These are phyloP conservation scores for Saccharomycopsis fodiens DNA, from an alignment of 805 yeast species.

Conservation along the genomic window DNA sequence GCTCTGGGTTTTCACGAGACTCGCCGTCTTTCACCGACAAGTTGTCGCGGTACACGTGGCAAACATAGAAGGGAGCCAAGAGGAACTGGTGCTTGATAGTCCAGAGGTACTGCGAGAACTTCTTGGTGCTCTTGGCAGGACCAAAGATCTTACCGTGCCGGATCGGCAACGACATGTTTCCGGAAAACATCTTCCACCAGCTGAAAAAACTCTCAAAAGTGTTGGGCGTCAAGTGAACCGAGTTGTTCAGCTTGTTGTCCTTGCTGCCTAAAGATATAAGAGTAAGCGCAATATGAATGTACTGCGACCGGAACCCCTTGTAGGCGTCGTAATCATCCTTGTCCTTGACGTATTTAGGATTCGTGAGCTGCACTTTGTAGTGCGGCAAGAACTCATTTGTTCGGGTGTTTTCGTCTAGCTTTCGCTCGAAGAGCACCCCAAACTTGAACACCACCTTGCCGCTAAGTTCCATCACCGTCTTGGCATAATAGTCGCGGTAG, in stretches of 20 bases:
- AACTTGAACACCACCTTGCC: conserved; percentile 56
- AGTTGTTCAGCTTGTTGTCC: conserved; percentile 42
- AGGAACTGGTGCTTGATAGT: conserved; percentile 76
- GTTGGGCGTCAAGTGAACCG: conserved; percentile 69
- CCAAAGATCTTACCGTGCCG: conserved; percentile 69
- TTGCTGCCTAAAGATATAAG: conserved; percentile 34
- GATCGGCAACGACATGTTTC: conserved; percentile 68
- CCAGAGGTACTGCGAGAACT: conserved; percentile 66
- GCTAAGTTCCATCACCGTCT: conserved; percentile 46
- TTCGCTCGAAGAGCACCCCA: conserved; percentile 52
- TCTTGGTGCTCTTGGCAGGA: conserved; percentile 44
- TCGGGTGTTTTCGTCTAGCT: conserved; percentile 29
- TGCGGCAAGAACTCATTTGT: conserved; percentile 49
- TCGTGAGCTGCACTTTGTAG: conserved; percentile 46
- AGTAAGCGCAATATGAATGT: conserved; percentile 62
- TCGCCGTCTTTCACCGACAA: conserved; percentile 23
- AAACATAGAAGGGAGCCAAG: conserved; percentile 62
- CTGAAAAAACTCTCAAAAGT: conserved; percentile 58
- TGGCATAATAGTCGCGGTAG: conserved; percentile 33
- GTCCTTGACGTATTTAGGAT: conserved; percentile 40
- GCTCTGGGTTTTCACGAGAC: background rate
- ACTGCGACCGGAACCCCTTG: conserved; percentile 71
- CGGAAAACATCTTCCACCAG: conserved; percentile 88
- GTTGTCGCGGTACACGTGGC: conserved; percentile 61
- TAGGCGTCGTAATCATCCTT: conserved; percentile 65